phyloP scores from a whole-genome alignment of 805 yeast genomes.

The Metschnikowia cubensis region DNA sequence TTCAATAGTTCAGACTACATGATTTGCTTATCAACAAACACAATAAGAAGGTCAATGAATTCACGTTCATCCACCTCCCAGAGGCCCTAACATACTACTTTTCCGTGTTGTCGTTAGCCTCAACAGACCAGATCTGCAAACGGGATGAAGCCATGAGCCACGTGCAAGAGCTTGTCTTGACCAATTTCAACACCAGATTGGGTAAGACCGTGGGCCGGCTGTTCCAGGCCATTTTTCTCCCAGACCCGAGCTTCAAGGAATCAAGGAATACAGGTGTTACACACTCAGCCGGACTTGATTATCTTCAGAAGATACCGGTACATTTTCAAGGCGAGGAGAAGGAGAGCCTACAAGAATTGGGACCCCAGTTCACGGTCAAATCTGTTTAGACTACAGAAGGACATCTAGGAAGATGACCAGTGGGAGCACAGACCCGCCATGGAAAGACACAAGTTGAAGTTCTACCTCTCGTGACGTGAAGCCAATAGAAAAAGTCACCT shows the following conservation, averaged over 20 bases:
- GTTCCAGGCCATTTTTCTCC: constrained; percentile 88
- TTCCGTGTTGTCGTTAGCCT: constrained; percentile 70
- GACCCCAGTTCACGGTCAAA: constrained; percentile 92
- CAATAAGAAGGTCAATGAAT: constrained; percentile 85
- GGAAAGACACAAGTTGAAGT: constrained; percentile 95
- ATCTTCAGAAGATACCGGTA: constrained; percentile 96
- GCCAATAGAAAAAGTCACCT: background rate
- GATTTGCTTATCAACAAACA: constrained; percentile 92
- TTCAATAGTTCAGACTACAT: constrained; percentile 84
- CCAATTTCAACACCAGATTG: constrained; percentile 86
- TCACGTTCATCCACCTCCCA: constrained; percentile 91
- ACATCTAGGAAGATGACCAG: constrained; percentile 84
- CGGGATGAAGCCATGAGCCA: constrained; percentile 92
- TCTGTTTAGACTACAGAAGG: constrained; percentile 86
- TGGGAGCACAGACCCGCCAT: constrained; percentile 97
- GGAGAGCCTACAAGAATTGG: constrained; percentile 93
- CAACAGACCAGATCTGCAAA: constrained; percentile 72
- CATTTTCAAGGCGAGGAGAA: constrained; percentile 80
- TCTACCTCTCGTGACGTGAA: constrained; percentile 52
- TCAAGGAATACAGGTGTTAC: constrained; percentile 92
- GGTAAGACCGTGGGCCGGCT: constrained; percentile 92
- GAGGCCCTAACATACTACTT: constrained; percentile 95
- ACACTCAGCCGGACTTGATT: constrained; percentile 92
- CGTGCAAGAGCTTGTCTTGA: constrained; percentile 85
- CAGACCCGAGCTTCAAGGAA: constrained; percentile 88